phyloP scores from a whole-genome alignment of 441 rosid species.

The Gossypium laxum region DNA sequence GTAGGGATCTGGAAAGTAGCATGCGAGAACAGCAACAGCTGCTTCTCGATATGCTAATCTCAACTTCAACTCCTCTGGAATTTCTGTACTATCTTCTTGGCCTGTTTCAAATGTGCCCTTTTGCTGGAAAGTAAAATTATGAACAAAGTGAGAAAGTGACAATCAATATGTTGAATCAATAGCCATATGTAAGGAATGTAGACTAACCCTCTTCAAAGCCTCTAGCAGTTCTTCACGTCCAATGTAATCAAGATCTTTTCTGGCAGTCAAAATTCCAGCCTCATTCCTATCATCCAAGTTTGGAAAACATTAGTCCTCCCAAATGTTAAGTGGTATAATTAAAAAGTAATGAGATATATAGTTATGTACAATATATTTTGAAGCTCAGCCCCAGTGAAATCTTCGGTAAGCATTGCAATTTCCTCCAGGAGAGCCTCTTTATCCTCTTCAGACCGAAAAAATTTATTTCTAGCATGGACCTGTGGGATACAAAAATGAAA shows the following conservation, averaged over 20 bases:
- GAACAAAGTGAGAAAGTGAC: constrained; percentile 15
- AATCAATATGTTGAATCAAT: constrained; percentile 11
- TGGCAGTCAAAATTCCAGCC: constrained; percentile 95
- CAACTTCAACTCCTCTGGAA: constrained; percentile 75
- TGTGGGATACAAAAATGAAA: constrained; percentile 21
- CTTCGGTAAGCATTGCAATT: constrained; percentile 73
- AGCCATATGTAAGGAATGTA: constrained; percentile 4
- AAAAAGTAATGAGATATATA: neutral
- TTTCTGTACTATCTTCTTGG: constrained; percentile 77
- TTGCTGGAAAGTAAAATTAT: constrained; percentile 52
- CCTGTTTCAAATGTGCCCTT: constrained; percentile 96
- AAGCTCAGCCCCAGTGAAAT: constrained; percentile 94
- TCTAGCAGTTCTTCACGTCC: constrained; percentile 84
- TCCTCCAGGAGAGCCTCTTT: constrained; percentile 63
- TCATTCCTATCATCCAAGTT: constrained; percentile 55
- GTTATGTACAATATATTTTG: constrained; percentile 72
- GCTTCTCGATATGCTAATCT: constrained; percentile 93
- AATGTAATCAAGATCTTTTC: constrained; percentile 82
- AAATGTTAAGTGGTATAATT: neutral
- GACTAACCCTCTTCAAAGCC: constrained; percentile 76
- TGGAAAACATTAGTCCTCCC: constrained; percentile 24
- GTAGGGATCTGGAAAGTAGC: constrained; percentile 73
- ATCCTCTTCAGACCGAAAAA: constrained; percentile 74
- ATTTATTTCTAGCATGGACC: constrained; percentile 96
- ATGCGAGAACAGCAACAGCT: constrained; percentile 83